Evolutionary conservation across 768 basidiomycete genomes (phyloP).

Genomic region (Erythrobasidium yunnanense): DNA sequence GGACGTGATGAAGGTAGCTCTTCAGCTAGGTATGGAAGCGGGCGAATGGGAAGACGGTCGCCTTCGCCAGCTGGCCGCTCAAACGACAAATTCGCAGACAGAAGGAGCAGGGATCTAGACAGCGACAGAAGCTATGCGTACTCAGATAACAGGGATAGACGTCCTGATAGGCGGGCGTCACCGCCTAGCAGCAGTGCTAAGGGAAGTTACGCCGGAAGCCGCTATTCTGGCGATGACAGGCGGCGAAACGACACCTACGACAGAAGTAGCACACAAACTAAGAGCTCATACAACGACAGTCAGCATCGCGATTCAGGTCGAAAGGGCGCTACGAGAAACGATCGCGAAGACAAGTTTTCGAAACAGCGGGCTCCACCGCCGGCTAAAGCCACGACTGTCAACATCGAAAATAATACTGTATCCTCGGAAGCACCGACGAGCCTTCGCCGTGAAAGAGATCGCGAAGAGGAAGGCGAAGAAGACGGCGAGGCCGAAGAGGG

Average conservation of each 20-base stretch:
- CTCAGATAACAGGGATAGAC: not conserved
- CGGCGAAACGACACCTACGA: not conserved
- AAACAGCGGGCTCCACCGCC: conserved; percentile 7
- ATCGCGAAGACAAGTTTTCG: conserved; percentile 5
- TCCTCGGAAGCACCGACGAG: no score
- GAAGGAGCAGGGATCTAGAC: no score
- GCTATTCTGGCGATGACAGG: not conserved
- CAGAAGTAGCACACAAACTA: not conserved
- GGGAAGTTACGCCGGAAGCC: not conserved
- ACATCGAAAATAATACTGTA: no score
- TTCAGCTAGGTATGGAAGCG: no score
- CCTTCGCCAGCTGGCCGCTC: no score
- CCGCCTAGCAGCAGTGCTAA: not conserved
- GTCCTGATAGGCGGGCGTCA: not conserved
- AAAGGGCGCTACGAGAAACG: no score
- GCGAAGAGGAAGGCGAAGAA: no score
- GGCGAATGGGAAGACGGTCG: conserved; percentile 15
- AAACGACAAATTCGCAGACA: no score
- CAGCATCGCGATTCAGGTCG: not conserved
- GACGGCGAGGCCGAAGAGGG: not conserved
- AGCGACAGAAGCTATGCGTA: not conserved
- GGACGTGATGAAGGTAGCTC: no score
- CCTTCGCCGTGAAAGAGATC: no score
- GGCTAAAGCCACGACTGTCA: no score
- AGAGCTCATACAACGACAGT: not conserved